Base-by-base conservation (phyloP, 2,329 filamentous ascomycete species). In the Pleoardoris graminearum region DNA sequence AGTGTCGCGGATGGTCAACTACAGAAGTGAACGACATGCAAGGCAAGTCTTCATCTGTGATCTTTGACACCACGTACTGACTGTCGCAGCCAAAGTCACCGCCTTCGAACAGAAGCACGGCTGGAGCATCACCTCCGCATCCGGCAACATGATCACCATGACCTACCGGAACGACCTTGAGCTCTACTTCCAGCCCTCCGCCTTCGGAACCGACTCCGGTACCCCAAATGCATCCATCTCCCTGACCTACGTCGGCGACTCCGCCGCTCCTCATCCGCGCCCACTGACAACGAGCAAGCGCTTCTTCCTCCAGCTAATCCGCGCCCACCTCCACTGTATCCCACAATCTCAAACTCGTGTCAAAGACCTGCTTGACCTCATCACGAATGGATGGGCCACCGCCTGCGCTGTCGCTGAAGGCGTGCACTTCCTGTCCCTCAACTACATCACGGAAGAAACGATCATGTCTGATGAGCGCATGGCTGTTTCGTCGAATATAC, bases 1-100 rank as follows among this genome's bases (percentile, higher is more conserved):
- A 96, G 65, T 96, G 89, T 69, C 85, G 92, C 48, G 92, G 93
- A 33, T 97, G 92, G 87, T 93, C 87, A 51, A 84, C 87, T 47
- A 86, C 82, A 23, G 94, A 97, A 74, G 90, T 97, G 58, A 82
- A 82, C 58, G 77, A 79, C 33, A 79, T 96, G n/a, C 91, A 92
- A 81, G 83, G 89, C 90, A 80, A 69, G 78, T 66, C 19, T 29
- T 23, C 6, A 32, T 17, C 16, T 22, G 12, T 12, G n/a, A n/a
- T n/a, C n/a, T 16, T 11, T 22, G 16, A 3, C 16, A 29, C 8
- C 10, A 7, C 4, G 2, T 42, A 45, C 76, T 82, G 69, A 83
- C 70, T 59, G 17, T 30, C 30, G 4, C 12, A 91, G 88, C 76
- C 39, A 85, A 82, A 55, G 86, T 89, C 36, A 80, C 85, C 35